Evolutionary conservation across 768 basidiomycete species (phyloP).

Genomic region (Cystobasidium tubakii): DNA sequence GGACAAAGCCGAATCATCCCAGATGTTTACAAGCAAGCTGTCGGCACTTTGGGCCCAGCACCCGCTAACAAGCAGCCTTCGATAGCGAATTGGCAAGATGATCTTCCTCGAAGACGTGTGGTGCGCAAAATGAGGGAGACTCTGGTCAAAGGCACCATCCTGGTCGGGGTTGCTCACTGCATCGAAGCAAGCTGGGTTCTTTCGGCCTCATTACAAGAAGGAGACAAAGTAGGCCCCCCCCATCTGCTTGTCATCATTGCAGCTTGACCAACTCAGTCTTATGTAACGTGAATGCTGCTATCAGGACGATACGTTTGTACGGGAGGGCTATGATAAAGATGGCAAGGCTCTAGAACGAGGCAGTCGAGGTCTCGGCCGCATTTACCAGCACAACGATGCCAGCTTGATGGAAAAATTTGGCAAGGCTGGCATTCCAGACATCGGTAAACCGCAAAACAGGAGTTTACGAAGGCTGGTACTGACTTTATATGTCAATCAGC

Average conservation of each 20-base stretch:
- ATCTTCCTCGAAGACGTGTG: constrained; percentile 38
- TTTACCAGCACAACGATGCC: constrained; percentile 27
- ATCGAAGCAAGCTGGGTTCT: not conserved
- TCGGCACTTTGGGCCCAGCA: not conserved
- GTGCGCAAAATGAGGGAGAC: constrained; percentile 39
- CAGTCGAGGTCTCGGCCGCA: not conserved
- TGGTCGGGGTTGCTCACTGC: constrained; percentile 37
- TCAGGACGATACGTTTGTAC: constrained; percentile 35
- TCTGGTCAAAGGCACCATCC: constrained; percentile 38
- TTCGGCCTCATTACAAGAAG: not conserved
- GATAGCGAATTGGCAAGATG: constrained; percentile 5
- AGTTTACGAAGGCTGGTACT: not conserved
- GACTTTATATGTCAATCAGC: not conserved
- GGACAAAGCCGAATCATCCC: constrained; percentile 15
- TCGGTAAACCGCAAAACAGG: not conserved
- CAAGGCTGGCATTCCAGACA: constrained; percentile 25
- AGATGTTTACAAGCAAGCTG: constrained; percentile 18
- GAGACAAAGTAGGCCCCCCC: constrained; percentile 34
- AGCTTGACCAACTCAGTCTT: too few species aligned
- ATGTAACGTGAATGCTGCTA: not conserved
- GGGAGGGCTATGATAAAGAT: constrained; percentile 19
- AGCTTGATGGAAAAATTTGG: constrained; percentile 13
- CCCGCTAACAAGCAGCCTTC: not conserved
- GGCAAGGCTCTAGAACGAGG: constrained; percentile 13
- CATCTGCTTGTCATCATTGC: too few species aligned